Base-by-base conservation (phyloP, 2,329 filamentous ascomycete genomes). In the Calonectria montana region DNA sequence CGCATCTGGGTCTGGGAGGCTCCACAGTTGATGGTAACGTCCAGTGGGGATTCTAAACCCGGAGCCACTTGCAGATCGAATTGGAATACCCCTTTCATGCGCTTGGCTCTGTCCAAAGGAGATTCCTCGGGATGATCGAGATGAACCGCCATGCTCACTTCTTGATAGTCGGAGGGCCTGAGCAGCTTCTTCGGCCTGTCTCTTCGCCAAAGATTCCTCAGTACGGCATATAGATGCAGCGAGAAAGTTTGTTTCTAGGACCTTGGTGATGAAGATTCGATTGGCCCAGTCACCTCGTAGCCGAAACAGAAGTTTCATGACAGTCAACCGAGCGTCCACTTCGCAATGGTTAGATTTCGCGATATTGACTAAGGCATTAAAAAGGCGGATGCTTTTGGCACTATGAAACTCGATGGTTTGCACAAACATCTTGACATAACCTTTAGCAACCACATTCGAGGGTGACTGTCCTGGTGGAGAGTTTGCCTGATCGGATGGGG, bases 251-350 rank as follows among this genome's bases (percentile, higher is more conserved):
- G 91, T 93, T 80, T 97, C 94, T 2, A 93, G 91, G 35, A 91
- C 89, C 39, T 90, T 84, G 9, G 91, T 91, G 65, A 98, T 86
- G 70, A 93, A 94, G 4, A 98, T 89, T 53, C 92, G 90, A 75
- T 96, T 91, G 12, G 93, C 91, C 81, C 93, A 94, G 82, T 98
- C 95, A 25, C 95, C 94, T 70, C 96, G 91, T 35, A 98, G 85
- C 50, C 96, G 91, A 80, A 97, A 96, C 2, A 98, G 86, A 50
- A 96, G 84, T 78, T 94, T 95, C 87, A 96, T 90, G 2, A 93
- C 92, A 15, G 91, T 92, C 29, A 97, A 85, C 8, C 94, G 92
- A 64, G 93, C 92, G 82, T 94, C 92, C 8, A 88, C 86, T 71
- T 93, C 92, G 72, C 89, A 91, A 37, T 87, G 85, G 31, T 86